A percentile compares a stretch with the other conserved stretches of the same genome.
Conservation (phyloP, 169 alveolate species). For the Eimeria sp. region DNA sequence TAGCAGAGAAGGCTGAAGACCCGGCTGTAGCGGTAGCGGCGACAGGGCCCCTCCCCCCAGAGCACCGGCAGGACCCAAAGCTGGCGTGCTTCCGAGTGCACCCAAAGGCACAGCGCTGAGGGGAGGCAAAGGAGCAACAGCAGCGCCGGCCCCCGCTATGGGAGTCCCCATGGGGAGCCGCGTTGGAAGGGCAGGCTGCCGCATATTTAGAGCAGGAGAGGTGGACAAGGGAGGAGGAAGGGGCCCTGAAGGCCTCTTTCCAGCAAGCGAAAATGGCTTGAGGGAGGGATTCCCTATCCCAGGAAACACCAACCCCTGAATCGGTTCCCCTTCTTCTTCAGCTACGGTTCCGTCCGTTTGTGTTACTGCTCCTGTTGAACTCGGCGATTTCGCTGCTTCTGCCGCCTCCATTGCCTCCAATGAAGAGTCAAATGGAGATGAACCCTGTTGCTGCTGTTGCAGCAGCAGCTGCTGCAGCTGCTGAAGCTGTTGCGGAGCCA, state of each 20-base stretch:
- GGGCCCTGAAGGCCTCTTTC: conserved; percentile 14
- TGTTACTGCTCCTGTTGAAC: neutral
- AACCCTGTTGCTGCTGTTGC: conserved; percentile 8
- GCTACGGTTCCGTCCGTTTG: neutral
- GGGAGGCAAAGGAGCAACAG: conserved; percentile 11
- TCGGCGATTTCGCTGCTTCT: neutral
- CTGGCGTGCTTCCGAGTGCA: neutral
- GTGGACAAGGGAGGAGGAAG: conserved; percentile 15
- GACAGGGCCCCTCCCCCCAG: conserved; percentile 7
- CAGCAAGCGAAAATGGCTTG: neutral
- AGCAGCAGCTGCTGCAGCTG: conserved; percentile 35
- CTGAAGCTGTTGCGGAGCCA: too few species aligned
- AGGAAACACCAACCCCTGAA: conserved; percentile 15
- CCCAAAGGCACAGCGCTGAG: conserved; percentile 23
- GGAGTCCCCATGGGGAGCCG: conserved; percentile 1
- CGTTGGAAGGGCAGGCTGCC: neutral
- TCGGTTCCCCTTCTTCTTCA: neutral
- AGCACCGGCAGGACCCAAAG: neutral
- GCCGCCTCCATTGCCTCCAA: conserved; percentile 43
- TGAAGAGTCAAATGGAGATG: neutral
- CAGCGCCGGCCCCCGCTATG: neutral
- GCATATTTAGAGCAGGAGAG: neutral
- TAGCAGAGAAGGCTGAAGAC: neutral
- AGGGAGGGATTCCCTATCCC: neutral
- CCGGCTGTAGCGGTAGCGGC: neutral